Evolutionary conservation across 2,329 filamentous ascomycete genomes (phyloP).

Genomic region (Aspergillus pseudotamarii): DNA sequence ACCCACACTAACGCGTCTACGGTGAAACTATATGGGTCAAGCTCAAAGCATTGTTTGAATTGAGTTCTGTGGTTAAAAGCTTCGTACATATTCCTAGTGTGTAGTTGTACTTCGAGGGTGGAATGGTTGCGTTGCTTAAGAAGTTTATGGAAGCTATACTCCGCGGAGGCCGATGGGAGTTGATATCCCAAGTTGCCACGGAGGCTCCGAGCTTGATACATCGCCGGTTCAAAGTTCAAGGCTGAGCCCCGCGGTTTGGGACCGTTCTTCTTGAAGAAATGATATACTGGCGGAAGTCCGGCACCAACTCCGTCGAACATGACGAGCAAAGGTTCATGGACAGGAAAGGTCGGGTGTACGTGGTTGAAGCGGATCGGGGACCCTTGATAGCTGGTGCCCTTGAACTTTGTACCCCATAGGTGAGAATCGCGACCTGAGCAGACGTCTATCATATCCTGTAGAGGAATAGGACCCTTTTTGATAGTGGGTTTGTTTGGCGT

Average conservation of each 20-base stretch:
- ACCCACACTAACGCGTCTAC: not conserved
- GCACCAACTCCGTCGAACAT: not conserved
- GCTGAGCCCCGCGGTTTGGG: not conserved
- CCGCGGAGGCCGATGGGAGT: not conserved
- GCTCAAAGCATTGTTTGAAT: not conserved
- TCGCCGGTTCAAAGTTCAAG: not conserved
- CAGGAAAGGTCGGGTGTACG: not conserved
- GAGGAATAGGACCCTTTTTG: conserved; percentile 2
- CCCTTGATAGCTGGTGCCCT: not conserved
- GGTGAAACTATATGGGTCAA: not conserved
- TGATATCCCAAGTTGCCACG: not conserved
- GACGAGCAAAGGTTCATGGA: not conserved
- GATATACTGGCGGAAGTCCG: conserved; percentile 9
- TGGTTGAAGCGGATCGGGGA: not conserved
- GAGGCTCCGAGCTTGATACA: not conserved
- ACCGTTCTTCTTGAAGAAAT: conserved; percentile 10
- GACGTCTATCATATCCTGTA: conserved; percentile 3
- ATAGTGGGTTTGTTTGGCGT: conserved; percentile 1
- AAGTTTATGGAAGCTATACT: not conserved
- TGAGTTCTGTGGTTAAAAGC: not conserved
- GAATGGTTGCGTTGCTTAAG: not conserved
- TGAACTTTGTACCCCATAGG: not conserved
- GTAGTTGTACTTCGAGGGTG: not conserved
- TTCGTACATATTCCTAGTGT: not conserved
- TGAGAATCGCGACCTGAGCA: not conserved